These are phyloP conservation scores for Acanthamoeba lenticulata DNA, from an alignment of 208 protist species.

Conservation along the genomic window DNA sequence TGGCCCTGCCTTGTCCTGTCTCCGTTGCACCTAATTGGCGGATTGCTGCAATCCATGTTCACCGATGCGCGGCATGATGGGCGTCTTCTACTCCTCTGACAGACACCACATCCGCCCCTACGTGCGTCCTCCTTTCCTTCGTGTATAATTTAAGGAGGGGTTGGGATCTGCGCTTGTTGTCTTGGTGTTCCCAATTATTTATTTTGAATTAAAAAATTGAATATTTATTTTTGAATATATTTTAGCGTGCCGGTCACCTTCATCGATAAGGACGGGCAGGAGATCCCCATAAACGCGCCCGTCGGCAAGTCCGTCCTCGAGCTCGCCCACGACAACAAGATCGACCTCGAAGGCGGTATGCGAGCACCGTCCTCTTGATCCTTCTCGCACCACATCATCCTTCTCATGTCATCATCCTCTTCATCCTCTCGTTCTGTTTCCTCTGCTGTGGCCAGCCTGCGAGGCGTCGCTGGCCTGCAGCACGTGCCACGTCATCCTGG, in stretches of 20 bases:
- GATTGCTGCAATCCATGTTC: no score
- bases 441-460: neutral
- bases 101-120: no score
- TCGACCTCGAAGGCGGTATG: constrained; percentile 95
- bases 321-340: constrained; percentile 92
- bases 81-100: no score
- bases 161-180: no score
- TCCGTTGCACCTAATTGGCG: no score
- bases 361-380: neutral
- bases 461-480: constrained; percentile 94
- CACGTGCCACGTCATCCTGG: constrained; percentile 97
- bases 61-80: no score
- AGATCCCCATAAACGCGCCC: constrained; percentile 42
- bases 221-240: no score
- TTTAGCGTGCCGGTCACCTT: constrained; percentile 51
- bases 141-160: no score
- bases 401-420: neutral
- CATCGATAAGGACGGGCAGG: constrained; percentile 58
- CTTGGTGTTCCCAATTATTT: no score
- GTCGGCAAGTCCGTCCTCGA: constrained; percentile 94
- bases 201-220: no score
- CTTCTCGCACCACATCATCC: neutral
- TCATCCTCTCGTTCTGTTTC: neutral
- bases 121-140: no score
- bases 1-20: no score